Base-by-base conservation (phyloP, 352 stramenopile genomes). In the Phytophthora brassicae region DNA sequence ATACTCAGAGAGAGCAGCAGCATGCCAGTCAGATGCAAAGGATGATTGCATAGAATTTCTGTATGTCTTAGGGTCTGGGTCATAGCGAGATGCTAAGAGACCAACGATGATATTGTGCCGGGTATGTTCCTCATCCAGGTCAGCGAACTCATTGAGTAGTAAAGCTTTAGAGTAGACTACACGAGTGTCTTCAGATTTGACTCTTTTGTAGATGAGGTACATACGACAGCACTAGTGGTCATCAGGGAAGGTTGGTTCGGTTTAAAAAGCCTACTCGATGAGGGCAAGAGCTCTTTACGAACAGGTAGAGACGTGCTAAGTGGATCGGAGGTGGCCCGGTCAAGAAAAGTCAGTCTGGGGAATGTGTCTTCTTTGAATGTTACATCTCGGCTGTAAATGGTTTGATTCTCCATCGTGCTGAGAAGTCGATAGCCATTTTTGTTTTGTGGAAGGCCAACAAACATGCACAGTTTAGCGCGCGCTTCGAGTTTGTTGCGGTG, bases 401-500 rank as follows among this genome's bases (percentile, higher is more conserved):
- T 41, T 41, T 41, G 14, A 16, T 68, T 68, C 11, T 55, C 47
- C 2, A 23, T 43, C 7, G 54, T 64, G 23, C 41, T 41, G 3
- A 2, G 35, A 16, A 5, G 12, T 17, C 20, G 16, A 41, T 41
- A 20, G 17, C 13, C 35, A 41, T 41, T 41, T 41, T 41, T 41
- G 35, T 41, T 41, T 12, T 16, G 35, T 6, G 35, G 35, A 22
- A 64, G 23, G 1, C 35, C 35, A 14, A 41, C 13, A 14, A 6
- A 2, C 9, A 17, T 41, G 1, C 11, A 41, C 6, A 20, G 35
- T 3, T 20, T 12, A 7, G 35, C 35, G 17, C 35, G 3, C 16
- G 12, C 13, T 3, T 41, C 35, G 17, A 19, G 20, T 41, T 41
- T 17, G 16, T 41, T 41, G 35, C 11, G 31, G 20, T 41, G 35